Percentiles rank a stretch among this genome's conserved stretches.
phyloP scores from a whole-genome alignment of 2,329 filamentous ascomycete genomes.

The Nothophoma quercina region DNA sequence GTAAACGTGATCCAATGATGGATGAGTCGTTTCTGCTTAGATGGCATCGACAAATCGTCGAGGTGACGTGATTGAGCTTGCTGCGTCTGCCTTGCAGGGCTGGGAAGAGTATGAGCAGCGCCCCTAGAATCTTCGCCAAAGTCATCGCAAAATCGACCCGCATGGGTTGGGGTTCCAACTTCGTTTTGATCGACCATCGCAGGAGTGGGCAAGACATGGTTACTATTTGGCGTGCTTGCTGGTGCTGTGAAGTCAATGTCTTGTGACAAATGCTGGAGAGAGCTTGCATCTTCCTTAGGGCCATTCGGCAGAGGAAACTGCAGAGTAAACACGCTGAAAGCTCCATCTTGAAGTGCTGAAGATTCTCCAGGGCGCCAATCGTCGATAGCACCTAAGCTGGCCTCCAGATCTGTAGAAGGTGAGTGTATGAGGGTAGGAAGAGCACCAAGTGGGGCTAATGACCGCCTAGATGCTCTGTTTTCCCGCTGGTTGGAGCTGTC shows the following conservation, averaged over 20 bases:
- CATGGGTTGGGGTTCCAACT: neutral
- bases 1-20: slow-evolving; percentile 23
- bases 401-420: slow-evolving; percentile 9
- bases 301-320: neutral
- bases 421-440: neutral
- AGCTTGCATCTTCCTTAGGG: neutral
- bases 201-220: neutral
- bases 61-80: slow-evolving; percentile 7
- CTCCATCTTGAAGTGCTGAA: slow-evolving; percentile 5
- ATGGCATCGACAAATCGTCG: slow-evolving; percentile 10
- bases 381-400: slow-evolving; percentile 6
- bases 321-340: slow-evolving; percentile 15
- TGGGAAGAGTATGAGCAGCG: neutral
- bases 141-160: neutral
- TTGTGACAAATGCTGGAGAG: neutral
- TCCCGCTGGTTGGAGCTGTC: neutral
- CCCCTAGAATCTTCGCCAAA: neutral
- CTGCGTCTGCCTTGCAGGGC: neutral
- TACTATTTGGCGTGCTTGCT: too few species aligned
- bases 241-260: too few species aligned
- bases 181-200: neutral
- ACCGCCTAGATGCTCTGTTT: slow-evolving; percentile 3
- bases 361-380: slow-evolving; percentile 9
- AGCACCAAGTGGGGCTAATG: neutral
- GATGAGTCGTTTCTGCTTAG: slow-evolving; percentile 19